Conservation (phyloP, 768 basidiomycete species). For the Termitomyces sp. region DNA sequence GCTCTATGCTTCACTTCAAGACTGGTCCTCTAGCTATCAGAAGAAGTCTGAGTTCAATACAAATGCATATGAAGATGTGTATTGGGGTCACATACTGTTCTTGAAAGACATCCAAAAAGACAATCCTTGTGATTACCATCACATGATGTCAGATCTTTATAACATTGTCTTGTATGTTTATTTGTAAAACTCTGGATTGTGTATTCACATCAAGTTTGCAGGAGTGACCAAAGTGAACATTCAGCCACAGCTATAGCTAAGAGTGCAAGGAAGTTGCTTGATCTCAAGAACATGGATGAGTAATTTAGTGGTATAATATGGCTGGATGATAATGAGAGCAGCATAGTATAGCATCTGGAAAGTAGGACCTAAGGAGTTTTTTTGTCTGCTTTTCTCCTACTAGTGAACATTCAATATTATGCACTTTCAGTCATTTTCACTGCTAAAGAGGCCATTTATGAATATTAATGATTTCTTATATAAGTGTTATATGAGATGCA, state of each 20-base stretch:
- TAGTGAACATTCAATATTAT: no score
- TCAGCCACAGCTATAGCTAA: neutral
- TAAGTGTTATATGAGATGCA: no score
- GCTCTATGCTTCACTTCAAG: neutral
- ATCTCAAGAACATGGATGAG: conserved; percentile 5
- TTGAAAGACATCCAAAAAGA: neutral
- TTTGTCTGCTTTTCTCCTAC: no score
- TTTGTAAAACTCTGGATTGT: neutral
- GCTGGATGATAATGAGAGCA: no score
- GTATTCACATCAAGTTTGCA: neutral
- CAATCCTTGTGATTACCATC: neutral
- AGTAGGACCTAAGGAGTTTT: no score
- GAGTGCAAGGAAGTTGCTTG: neutral
- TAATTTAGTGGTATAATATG: neutral
- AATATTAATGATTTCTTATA: no score
- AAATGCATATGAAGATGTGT: conserved; percentile 4
- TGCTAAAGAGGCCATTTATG: no score
- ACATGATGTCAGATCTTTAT: conserved; percentile 9
- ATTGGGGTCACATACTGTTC: neutral
- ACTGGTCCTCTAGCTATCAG: neutral
- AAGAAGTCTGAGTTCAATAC: conserved; percentile 1
- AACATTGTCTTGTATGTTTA: neutral
- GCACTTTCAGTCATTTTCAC: no score
- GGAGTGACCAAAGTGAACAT: neutral
- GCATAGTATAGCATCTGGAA: no score